A percentile compares a stretch with the other conserved stretches of the same genome.
phyloP scores from a whole-genome alignment of 768 basidiomycete genomes.

The Dentipellis sp. region DNA sequence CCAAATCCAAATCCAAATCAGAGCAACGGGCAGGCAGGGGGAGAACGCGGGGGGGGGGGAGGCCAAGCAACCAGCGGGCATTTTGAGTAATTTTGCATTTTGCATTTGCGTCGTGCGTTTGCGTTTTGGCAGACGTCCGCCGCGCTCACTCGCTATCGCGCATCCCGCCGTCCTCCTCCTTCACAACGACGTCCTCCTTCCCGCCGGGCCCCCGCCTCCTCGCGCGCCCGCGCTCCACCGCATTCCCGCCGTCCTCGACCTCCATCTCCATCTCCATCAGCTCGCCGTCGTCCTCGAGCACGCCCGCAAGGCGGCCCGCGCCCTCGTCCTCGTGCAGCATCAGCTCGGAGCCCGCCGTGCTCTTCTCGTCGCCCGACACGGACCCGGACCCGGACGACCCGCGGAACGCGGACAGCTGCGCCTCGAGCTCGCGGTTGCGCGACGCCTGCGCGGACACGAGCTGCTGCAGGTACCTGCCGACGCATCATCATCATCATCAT shows the following conservation, averaged over 20 bases:
- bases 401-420: conserved; percentile 35
- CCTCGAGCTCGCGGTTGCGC: conserved; percentile 72
- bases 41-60: too few relatives aligned
- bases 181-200: not conserved
- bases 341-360: not conserved
- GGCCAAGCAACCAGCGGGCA: too few relatives aligned
- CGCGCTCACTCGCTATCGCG: too few relatives aligned
- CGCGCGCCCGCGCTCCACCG: not conserved
- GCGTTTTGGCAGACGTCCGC: too few relatives aligned
- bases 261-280: not conserved
- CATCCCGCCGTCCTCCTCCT: not conserved
- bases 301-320: not conserved
- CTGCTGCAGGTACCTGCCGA: conserved; percentile 65
- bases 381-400: not conserved
- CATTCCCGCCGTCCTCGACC: not conserved
- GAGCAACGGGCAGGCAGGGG: too few relatives aligned
- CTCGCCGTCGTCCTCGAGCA: not conserved
- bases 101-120: too few relatives aligned
- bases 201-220: not conserved
- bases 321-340: not conserved
- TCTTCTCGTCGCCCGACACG: not conserved
- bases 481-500: too few relatives aligned
- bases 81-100: too few relatives aligned
- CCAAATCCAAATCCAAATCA: too few relatives aligned
- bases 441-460: conserved; percentile 73